Percentiles rank a stretch among this genome's conserved stretches.
These are phyloP conservation scores for Euclidium syriacum DNA, from an alignment of 345 rosid genomes.

Conservation along the genomic window DNA sequence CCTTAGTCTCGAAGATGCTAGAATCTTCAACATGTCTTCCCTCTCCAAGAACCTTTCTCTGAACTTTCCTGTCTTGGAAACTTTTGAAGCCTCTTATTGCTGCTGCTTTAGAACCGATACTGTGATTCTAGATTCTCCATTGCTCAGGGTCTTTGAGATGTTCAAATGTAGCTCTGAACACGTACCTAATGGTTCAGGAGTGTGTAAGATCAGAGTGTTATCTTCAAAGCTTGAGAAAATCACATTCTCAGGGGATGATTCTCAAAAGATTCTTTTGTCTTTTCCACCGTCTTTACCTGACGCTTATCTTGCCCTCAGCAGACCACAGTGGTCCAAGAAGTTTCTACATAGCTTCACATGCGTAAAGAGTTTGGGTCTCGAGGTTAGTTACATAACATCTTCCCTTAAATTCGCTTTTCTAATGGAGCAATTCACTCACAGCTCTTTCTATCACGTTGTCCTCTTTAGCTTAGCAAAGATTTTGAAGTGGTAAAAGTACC, in stretches of 20 bases:
- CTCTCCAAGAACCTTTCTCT: background rate
- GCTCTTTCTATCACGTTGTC: background rate
- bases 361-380: slow-evolving; percentile 12
- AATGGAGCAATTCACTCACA: background rate
- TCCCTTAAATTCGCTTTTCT: background rate
- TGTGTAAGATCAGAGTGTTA: slow-evolving; percentile 2
- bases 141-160: slow-evolving; percentile 13
- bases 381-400: slow-evolving; percentile 18
- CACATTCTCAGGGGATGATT: background rate
- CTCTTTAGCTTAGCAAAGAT: slow-evolving; percentile 4
- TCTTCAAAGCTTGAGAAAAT: slow-evolving; percentile 15
- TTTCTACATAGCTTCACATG: slow-evolving; percentile 14
- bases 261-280: background rate
- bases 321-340: background rate
- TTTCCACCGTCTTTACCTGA: slow-evolving; percentile 15
- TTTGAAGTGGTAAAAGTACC: background rate
- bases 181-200: background rate
- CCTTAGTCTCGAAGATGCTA: slow-evolving; percentile 11
- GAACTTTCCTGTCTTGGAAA: slow-evolving; percentile 16
- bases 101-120: slow-evolving; percentile 3
- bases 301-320: slow-evolving; percentile 8
- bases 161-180: background rate
- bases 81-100: slow-evolving; percentile 6
- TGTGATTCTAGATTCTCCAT: slow-evolving; percentile 6
- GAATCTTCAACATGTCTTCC: slow-evolving; percentile 13